Base-by-base conservation (phyloP, 768 basidiomycete species). In the Mrakia frigida region DNA sequence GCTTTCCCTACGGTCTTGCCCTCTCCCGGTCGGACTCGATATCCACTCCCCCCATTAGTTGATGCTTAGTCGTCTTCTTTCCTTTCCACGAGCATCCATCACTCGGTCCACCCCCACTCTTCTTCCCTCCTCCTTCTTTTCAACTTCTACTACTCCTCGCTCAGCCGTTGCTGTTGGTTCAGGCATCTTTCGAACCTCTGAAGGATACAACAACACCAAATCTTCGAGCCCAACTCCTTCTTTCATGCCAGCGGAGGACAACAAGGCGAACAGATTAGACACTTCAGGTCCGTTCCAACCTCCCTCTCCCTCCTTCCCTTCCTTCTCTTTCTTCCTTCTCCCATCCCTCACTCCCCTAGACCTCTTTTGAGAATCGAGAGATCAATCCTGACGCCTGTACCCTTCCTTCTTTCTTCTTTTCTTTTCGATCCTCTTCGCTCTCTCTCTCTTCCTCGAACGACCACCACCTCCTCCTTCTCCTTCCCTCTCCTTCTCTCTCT, bases 101-200 rank as follows among this genome's bases (percentile, higher is more conserved):
- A 65, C 63, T 65, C 63, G 63, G 31, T 6, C 16, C 63, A 23
- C 33, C 39, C 71, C 53, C 39, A 72, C 71, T 52, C 46, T 50
- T 18, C 33, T 25, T 59, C 28, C 33, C 56, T n/a, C 56, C 28
- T 28, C 9, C 23, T 56, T 13, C 56, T 56, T 56, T 11, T 56
- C 56, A 25, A 56, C n/a, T 14, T n/a, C n/a, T 3, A 5, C 60
- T n/a, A 11, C 60, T 0, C 25, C 33, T n/a, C 41, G 43, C 21
- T 68, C 37, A 39, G 65, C 65, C 37, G 37, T 41, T 68, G 65
- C 65, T 68, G 65, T 68, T 68, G 65, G 65, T 68, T 43, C 65
- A 43, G 43, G 39, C 35, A 39, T 3, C 18, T 6, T 6, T 43
- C 16, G 65, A 25, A 25, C 39, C 25, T 13, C 46, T 50, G 46